Conservation (phyloP, 768 basidiomycete species). For the Baorangia bicolor region DNA sequence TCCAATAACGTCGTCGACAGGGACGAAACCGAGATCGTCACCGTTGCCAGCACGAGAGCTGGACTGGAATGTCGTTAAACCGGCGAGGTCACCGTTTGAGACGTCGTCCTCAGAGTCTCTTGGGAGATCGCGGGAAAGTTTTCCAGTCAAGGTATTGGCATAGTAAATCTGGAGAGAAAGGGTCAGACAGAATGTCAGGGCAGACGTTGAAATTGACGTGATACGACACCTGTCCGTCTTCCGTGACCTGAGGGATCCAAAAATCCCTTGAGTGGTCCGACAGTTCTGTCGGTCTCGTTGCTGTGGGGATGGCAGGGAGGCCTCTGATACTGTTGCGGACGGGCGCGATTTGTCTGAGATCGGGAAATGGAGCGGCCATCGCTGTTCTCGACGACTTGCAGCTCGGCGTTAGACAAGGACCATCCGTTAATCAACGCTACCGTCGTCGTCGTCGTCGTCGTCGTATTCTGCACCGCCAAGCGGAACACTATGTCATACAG, state of each 20-base stretch:
- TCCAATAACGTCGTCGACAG: constrained; percentile 20
- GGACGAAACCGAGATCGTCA: constrained; percentile 45
- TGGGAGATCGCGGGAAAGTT: constrained; percentile 79
- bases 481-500: constrained; percentile 16
- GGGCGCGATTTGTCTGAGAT: background rate
- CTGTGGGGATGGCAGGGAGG: constrained; percentile 28
- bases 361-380: constrained; percentile 20
- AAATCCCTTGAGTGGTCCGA: constrained; percentile 56
- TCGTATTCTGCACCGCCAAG: constrained; percentile 12
- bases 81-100: constrained; percentile 56
- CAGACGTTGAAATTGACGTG: constrained; percentile 1
- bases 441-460: constrained; percentile 12
- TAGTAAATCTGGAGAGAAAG: constrained; percentile 74
- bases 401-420: background rate
- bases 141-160: constrained; percentile 82
- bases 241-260: constrained; percentile 87
- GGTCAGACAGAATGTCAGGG: background rate
- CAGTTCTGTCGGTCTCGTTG: background rate
- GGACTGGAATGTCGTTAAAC: constrained; percentile 48
- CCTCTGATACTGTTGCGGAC: constrained; percentile 27
- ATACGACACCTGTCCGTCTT: constrained; percentile 70
- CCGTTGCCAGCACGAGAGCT: constrained; percentile 50
- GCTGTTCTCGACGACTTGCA: constrained; percentile 6
- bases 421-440: constrained; percentile 4
- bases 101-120: constrained; percentile 58